Evolutionary conservation across 352 stramenopile genomes (phyloP), one percentile per base, ranked within the genome.

Genomic region (Phytopythium helicoides): DNA sequence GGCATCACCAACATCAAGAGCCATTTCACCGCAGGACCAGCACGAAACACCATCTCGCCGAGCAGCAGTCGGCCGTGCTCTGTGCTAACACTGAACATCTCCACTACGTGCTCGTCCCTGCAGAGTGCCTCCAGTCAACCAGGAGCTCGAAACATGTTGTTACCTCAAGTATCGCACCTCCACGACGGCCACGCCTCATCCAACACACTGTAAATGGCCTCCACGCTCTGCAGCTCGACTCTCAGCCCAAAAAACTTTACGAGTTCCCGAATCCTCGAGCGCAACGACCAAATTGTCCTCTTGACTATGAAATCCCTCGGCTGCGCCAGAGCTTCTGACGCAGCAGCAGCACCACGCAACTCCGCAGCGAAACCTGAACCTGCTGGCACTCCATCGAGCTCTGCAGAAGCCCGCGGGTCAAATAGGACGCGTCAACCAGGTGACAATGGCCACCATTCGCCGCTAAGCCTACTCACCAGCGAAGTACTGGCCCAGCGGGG

Each of bases 401-500:
- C 49, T 56, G 23, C 4, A 51, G 19, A 0, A 16, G 6, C 16
- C 14, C n/a, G n/a, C n/a, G n/a, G n/a, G n/a, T n/a, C n/a, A n/a
- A 35, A 25, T 22, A 15, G 34, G 14, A 6, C 3, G 12, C 23
- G 1, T n/a, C n/a, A 21, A 22, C 14, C 25, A 28, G 18, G 28
- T 28, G 28, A 12, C 28, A 8, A 22, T 41, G 1, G 19, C 4
- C 1, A 31, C 11, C 0, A 12, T 4, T 1, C 12, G 21, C 12
- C 5, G 2, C 34, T 37, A 33, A 15, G n/a, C 6, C 2, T 25
- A 15, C 45, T 23, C 25, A 86, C 78, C 66, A 11, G 78, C 66
- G 23, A 89, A 55, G 39, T 89, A 89, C 42, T 68, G 78, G 25
- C 68, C 75, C n/a, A 89, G 63, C 14, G 73, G 73, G 36, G 78